These are phyloP conservation scores for Hypholoma sublateritium DNA, from an alignment of 768 basidiomycete species.

Conservation along the genomic window DNA sequence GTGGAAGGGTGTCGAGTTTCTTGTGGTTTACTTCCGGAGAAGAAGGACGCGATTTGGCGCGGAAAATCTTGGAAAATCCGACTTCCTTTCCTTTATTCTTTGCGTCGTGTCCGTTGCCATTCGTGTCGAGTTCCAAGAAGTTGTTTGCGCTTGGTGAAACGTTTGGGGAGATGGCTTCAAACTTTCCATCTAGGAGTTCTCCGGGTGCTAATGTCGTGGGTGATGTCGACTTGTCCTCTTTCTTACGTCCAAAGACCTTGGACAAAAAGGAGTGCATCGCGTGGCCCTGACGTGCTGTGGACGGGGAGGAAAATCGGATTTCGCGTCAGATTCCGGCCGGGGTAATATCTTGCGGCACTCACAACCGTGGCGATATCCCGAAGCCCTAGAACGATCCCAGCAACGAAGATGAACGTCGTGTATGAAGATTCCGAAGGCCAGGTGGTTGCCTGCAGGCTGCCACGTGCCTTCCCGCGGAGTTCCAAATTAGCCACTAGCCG, in stretches of 20 bases:
- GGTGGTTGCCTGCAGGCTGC: conserved; percentile 14
- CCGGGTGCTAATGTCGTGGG: conserved; percentile 29
- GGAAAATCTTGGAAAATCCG: conserved; percentile 48
- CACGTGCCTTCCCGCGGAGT: conserved; percentile 18
- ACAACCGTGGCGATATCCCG: conserved; percentile 20
- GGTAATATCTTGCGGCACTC: conserved; percentile 11
- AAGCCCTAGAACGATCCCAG: conserved; percentile 14
- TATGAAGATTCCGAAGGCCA: conserved; percentile 4
- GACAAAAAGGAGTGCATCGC: conserved; percentile 70
- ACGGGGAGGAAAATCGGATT: not conserved
- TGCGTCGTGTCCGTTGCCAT: conserved; percentile 22
- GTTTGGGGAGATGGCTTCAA: conserved; percentile 64
- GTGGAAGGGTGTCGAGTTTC: conserved; percentile 41
- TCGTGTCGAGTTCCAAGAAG: conserved; percentile 35
- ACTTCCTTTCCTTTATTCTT: conserved; percentile 34
- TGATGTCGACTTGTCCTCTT: conserved; percentile 52
- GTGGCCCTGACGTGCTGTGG: conserved; percentile 25
- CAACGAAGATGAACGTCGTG: conserved; percentile 10
- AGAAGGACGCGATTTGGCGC: conserved; percentile 39
- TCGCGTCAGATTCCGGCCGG: conserved; percentile 5
- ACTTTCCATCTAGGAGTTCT: conserved; percentile 70
- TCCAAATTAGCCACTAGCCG: conserved; percentile 3
- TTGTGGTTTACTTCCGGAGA: conserved; percentile 36
- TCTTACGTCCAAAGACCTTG: conserved; percentile 78
- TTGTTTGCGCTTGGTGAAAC: conserved; percentile 38